Evolutionary conservation across 2,329 filamentous ascomycete genomes (phyloP), one percentile per base, ranked within the genome.

Genomic region (Penicillium sp.): DNA sequence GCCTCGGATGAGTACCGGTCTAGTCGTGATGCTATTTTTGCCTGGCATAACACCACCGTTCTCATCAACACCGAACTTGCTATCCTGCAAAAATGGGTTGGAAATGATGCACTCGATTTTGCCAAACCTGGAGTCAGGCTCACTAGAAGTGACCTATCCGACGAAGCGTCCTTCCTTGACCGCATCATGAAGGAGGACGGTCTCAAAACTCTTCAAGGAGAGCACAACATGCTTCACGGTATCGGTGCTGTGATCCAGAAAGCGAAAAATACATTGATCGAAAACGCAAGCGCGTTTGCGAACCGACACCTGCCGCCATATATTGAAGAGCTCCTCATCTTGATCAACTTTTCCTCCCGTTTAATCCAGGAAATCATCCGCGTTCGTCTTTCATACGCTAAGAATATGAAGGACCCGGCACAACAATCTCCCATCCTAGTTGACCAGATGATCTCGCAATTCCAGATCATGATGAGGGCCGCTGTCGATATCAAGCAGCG

Each of bases 381-480:
- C 57, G 91, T 97, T 69, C 90, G 95, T 62, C 84, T 98, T 30
- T 91, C 90, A 9, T 98, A 97, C 76, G 93, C 94, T 19, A 92
- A 90, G 79, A 94, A 93, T 76, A 96, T 97, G 88, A 96, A 94
- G 79, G 94, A 98, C 71, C 92, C 93, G 9, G 90, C 93, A 1
- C 91, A 95, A 79, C 92, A 96, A 75, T 96, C 93, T 67, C 85
- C 91, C 29, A 90, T 99, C 81, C 92, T 99, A 85, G 91, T 96
- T 64, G 93, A 98, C 74, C 94, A 98, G 79, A 96, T 98, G 91
- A 97, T 99, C 66, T 85, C 91, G 0, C 95, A 99, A 73, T 98
- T 99, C 70, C 93, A 96, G 77, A 91, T 97, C 49, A 82, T 98
- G 58, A 87, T 99, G 66, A 93, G 91, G 72, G 88, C 98, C 67